Evolutionary conservation across 441 rosid species (phyloP), one percentile per base, ranked within the genome.

Genomic region (Geranium incanum): DNA sequence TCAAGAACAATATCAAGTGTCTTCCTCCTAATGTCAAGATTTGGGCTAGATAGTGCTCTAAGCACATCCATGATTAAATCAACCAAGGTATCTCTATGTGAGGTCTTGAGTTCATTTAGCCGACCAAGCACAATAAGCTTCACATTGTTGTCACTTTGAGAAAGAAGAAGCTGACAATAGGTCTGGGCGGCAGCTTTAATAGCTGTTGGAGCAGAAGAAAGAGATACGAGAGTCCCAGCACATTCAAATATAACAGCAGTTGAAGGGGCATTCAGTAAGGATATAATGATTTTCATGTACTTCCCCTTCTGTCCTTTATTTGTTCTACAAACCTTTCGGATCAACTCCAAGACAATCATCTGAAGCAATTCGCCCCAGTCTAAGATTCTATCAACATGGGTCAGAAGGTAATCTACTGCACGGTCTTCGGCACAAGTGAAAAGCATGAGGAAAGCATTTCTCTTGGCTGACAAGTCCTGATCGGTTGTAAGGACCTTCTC

Each of bases 391-490:
- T 93, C 97, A 55, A 88, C 89, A 79, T 93, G 79, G 67, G 86
- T 79, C 77, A 91, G 84, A 28, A 93, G 92, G 76, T 89, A 93
- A 71, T 81, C 87, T 60, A 87, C 65, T 0, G 97, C 98, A 37
- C 92, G 88, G 76, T 89, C 96, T 71, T 89, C 97, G 36, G 86
- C 93, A 74, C 97, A 90, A 23, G 74, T 88, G 76, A 93, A 93
- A 60, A 91, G 97, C 97, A 93, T 91, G 68, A 93, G 97, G 74
- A 93, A 93, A 4, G 97, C 98, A 72, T 93, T 93, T 68, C 98
- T 78, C 85, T 89, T 91, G 28, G 91, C 85, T 69, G 97, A 89
- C 15, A 84, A 87, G 78, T 91, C 97, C 82, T 89, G 95, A 82
- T 91, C 97, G 5, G 87, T 71, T 19, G 86, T 18, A 36, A 75